phyloP scores from a whole-genome alignment of 352 stramenopile genomes.

The Phytophthora pluvialis region DNA sequence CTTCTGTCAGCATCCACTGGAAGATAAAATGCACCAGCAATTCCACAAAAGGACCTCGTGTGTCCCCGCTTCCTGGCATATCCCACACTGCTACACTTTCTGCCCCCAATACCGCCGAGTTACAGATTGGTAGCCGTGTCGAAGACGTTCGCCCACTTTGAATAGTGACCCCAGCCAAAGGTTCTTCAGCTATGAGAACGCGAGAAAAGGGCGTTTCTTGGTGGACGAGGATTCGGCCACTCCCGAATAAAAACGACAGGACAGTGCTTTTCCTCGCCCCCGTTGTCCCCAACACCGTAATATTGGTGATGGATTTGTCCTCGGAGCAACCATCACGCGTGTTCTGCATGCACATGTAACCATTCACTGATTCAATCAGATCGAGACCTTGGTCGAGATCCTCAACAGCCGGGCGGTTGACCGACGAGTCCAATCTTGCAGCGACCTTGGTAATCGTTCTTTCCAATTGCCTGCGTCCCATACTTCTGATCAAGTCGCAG shows the following conservation, averaged over 20 bases:
- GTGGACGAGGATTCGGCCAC: conserved; percentile 13
- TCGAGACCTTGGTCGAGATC: conserved; percentile 15
- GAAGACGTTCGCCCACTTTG: conserved; percentile 8
- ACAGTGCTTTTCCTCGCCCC: conserved; percentile 26
- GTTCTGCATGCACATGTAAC: conserved; percentile 7
- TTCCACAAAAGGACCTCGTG: conserved; percentile 25
- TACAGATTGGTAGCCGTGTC: conserved; percentile 16
- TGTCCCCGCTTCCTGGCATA: conserved; percentile 37
- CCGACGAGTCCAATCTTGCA: no score
- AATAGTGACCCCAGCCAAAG: conserved; percentile 16
- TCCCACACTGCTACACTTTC: conserved; percentile 23
- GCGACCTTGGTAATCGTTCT: no score
- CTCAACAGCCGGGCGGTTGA: neutral
- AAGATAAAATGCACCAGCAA: conserved; percentile 29
- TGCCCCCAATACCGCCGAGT: neutral
- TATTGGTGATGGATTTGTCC: neutral
- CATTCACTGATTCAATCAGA: conserved; percentile 19
- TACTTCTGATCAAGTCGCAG: no score
- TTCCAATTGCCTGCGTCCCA: no score
- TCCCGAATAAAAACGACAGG: conserved; percentile 32
- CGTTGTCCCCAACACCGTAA: conserved; percentile 25
- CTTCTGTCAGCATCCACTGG: conserved; percentile 24
- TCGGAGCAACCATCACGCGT: no score
- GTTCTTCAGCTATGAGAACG: conserved; percentile 1
- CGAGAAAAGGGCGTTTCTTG: conserved; percentile 14